These are phyloP conservation scores for Polysphondylium violaceum DNA, from an alignment of 78 protist genomes.

Conservation along the genomic window DNA sequence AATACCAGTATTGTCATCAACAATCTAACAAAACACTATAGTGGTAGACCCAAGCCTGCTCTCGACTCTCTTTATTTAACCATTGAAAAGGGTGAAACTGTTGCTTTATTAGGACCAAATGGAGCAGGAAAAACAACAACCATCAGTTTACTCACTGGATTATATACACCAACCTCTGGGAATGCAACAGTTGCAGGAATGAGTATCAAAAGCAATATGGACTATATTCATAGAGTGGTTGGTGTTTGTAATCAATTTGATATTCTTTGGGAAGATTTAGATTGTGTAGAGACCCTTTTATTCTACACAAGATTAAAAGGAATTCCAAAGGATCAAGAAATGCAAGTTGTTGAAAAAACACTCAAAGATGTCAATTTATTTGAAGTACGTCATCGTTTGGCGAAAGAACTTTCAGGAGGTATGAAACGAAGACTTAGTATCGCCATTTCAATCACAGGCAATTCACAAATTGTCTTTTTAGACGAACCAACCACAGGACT, in stretches of 20 bases:
- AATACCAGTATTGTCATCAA: conserved; percentile 11
- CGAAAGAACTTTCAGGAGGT: conserved; percentile 89
- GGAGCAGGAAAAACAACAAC: conserved; percentile 97
- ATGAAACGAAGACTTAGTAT: conserved; percentile 92
- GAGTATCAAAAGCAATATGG: conserved; percentile 53
- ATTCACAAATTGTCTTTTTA: conserved; percentile 79
- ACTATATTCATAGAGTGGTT: conserved; percentile 59
- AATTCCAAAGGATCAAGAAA: conserved; percentile 1
- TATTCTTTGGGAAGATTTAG: conserved; percentile 88
- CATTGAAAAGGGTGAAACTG: conserved; percentile 79
- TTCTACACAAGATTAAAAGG: conserved; percentile 89
- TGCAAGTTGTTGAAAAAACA: conserved; percentile 2
- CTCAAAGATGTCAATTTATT: conserved; percentile 47
- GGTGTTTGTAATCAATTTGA: conserved; percentile 96
- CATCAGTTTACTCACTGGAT: conserved; percentile 80
- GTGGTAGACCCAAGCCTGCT: conserved; percentile 52
- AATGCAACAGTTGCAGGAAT: conserved; percentile 78
- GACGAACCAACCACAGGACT: conserved; percentile 87
- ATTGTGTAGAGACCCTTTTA: conserved; percentile 85
- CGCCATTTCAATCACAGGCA: conserved; percentile 88
- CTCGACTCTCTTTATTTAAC: conserved; percentile 71
- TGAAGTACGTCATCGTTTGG: conserved; percentile 60
- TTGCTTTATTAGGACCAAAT: conserved; percentile 95
- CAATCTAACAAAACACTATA: conserved; percentile 15
- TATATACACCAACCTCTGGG: conserved; percentile 75